Conservation (phyloP, 1,284 basidiomycete genomes). For the Cutaneotrichosporon dermatis region DNA sequence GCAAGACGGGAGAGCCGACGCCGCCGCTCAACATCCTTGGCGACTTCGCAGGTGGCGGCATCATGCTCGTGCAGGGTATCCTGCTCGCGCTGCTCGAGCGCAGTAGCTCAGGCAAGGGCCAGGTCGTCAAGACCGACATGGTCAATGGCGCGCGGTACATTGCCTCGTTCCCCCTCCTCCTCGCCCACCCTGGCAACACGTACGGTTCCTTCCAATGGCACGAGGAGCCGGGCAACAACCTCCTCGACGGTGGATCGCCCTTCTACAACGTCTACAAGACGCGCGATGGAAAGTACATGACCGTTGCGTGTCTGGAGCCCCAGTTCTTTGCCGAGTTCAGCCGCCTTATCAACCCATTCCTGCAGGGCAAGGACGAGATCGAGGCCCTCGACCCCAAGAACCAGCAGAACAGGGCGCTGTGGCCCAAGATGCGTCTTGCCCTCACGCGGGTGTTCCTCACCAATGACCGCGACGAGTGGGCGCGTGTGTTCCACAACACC, state of each 20-base stretch:
- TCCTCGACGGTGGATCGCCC: conserved; percentile 20
- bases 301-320: conserved; percentile 19
- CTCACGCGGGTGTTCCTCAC: conserved; percentile 8
- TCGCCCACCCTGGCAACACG: neutral
- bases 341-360: conserved; percentile 5
- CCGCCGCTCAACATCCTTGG: conserved; percentile 20
- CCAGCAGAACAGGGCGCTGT: conserved; percentile 8
- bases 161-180: conserved; percentile 10
- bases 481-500: conserved; percentile 10
- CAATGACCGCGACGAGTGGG: conserved; percentile 17
- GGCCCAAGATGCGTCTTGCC: conserved; percentile 6
- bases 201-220: neutral
- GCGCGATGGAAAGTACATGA: conserved; percentile 11
- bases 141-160: conserved; percentile 17
- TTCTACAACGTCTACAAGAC: conserved; percentile 15
- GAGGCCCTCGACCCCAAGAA: neutral
- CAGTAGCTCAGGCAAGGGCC: conserved; percentile 13
- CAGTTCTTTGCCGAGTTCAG: conserved; percentile 19
- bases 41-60: conserved; percentile 23
- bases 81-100: conserved; percentile 16
- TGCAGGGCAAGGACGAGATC: neutral
- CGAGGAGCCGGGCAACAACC: conserved; percentile 10
- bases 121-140: conserved; percentile 21
- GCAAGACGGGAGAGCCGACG: conserved; percentile 8
- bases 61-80: conserved; percentile 18